Evolutionary conservation across 2,329 filamentous ascomycete genomes (phyloP), one percentile per base, ranked within the genome.

Genomic region (Cladophialophora yegresii): DNA sequence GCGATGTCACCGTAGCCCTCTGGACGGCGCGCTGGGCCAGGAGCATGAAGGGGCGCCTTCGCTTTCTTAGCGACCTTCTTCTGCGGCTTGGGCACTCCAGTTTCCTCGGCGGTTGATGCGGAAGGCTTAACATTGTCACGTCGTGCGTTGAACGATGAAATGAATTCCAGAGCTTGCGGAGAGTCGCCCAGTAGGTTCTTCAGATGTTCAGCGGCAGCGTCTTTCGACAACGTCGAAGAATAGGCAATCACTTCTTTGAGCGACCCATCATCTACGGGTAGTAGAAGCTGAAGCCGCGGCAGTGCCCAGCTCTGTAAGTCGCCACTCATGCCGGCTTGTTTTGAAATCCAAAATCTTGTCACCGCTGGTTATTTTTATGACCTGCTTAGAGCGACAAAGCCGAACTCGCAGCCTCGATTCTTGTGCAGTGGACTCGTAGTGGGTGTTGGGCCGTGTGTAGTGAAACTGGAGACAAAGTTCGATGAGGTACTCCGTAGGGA

Each of bases 151-250:
- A 90, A 91, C 10, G 84, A 84, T 23, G 87, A 82, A 65, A 91
- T 90, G 73, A 91, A 91, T 70, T 90, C 87, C 58, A 90, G 76
- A 1, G 86, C 84, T 71, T 89, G 87, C 1, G 92, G 86, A 6
- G 90, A 92, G 75, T 96, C 92, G 56, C 93, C 95, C 0, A 99
- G 84, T 59, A 99, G 81, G 73, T 95, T 92, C 75, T 88, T 89
- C 66, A 99, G 89, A 76, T 98, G 92, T 49, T 92, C 88, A 57
- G 87, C 92, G 13, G 91, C 90, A 68, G 89, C 90, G 58, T 87
- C 79, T 73, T 89, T 92, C 22, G 92, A 87, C 8, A 98, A 83
- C 0, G 87, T 89, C 40, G 86, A 81, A 2, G 91, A 87, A 75
- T 97, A 97, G 54, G 91, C 87, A 69, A 98, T 82, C 50, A 97